A percentile compares a stretch with the other conserved stretches of the same genome.
These are phyloP conservation scores for Ophiocordyceps sinensis DNA, from an alignment of 2,329 filamentous ascomycete species.

Conservation along the genomic window DNA sequence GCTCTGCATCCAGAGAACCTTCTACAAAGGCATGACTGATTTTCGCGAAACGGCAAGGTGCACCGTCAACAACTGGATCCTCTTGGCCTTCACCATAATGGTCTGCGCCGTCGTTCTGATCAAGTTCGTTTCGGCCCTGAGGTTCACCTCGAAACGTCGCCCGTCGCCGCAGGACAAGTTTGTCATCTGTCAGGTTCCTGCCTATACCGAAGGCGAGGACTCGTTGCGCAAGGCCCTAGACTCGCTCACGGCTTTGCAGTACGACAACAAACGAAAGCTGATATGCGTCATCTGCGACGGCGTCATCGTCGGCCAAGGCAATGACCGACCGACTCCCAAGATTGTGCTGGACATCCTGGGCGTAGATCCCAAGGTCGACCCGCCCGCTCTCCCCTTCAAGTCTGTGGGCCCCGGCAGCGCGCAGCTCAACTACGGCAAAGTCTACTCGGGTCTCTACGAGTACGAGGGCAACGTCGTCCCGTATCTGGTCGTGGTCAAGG, in stretches of 20 bases:
- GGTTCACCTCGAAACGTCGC: conserved; percentile 81
- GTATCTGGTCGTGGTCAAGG: conserved; percentile 90
- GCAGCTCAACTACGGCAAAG: conserved; percentile 95
- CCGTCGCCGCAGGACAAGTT: conserved; percentile 94
- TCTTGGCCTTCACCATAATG: conserved; percentile 76
- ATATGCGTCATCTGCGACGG: conserved; percentile 95
- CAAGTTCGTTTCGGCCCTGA: conserved; percentile 88
- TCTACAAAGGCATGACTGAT: conserved; percentile 71
- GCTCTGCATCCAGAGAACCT: conserved; percentile 69
- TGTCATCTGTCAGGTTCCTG: conserved; percentile 94
- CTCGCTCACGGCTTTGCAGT: conserved; percentile 84
- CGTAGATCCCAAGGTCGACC: conserved; percentile 92
- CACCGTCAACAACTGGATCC: conserved; percentile 79
- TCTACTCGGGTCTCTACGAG: conserved; percentile 95
- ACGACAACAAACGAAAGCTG: conserved; percentile 96
- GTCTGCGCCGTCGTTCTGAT: conserved; percentile 64
- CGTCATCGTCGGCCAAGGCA: conserved; percentile 90
- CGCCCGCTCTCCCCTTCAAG: conserved; percentile 85
- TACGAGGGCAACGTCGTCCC: conserved; percentile 96
- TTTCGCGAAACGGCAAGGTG: conserved; percentile 68
- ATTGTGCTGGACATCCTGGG: conserved; percentile 96
- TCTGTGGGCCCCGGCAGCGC: conserved; percentile 79
- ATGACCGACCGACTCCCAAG: conserved; percentile 92
- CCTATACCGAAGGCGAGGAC: conserved; percentile 96
- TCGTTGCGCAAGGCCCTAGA: conserved; percentile 85